Base-by-base conservation (phyloP, 140 eudicot species). In the Oenanthe javanica region DNA sequence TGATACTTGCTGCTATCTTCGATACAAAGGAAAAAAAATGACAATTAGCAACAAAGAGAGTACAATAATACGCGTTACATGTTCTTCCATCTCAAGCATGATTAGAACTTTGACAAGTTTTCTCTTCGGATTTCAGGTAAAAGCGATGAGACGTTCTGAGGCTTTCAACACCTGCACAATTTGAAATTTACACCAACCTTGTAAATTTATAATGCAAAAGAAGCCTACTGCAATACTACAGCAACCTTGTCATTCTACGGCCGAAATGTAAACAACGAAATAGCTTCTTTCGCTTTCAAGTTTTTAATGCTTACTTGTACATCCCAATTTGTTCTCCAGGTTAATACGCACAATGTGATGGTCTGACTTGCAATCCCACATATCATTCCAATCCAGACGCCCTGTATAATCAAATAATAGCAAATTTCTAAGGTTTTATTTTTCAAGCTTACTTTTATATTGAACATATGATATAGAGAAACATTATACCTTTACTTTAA, bases 331-430 rank as follows among this genome's bases (percentile, higher is more conserved):
- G 93, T 91, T 82, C 79, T 90, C 88, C 91, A 88, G 1, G 89
- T 80, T 88, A 94, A 63, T 76, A 82, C 83, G 67, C 85, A 49
- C 78, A 94, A 89, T 15, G 91, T 88, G 23, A 85, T 9, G 0
- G 96, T 80, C 77, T 94, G 96, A 9, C 82, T 50, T 16, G 87
- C 80, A 54, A 88, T 83, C 6, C 98, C 97, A 9, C 84, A 75
- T 36, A 87, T 86, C 98, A 93, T 91, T 80, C 98, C 98, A 6
- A 91, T 84, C 98, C 98, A 94, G 82, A 94, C 84, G 23, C 96
- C 96, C 96, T 91, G 80, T 67, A 10, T 45, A 42, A 66, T 23
- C 19, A 55, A 50, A 50, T 31, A 31, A 31, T 31, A 31, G 31
- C 31, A 31, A 31, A 31, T 31, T 31, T 31, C 31, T 31, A 31